Evolutionary conservation across 164 flowering plant species (phyloP).

Genomic region (Nelumbo lutea): DNA sequence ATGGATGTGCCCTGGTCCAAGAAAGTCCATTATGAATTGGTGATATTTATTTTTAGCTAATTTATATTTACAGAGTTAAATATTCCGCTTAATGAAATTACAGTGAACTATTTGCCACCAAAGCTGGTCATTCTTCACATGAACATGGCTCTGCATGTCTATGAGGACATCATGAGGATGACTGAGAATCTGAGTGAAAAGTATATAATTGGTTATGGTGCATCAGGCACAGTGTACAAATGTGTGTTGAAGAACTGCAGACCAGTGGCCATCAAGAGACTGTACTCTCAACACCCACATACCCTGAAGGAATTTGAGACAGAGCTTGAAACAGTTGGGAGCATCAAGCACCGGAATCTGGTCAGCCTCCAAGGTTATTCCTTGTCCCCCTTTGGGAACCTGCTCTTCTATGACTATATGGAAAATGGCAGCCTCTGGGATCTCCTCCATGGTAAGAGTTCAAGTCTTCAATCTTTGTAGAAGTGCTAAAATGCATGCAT

Average conservation of each 20-base stretch:
- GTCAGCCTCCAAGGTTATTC: slow-evolving; percentile 95
- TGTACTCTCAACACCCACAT: slow-evolving; percentile 76
- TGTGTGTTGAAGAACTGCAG: slow-evolving; percentile 90
- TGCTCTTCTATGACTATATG: slow-evolving; percentile 97
- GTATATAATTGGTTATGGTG: slow-evolving; percentile 90
- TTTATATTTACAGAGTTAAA: background rate
- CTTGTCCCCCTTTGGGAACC: slow-evolving; percentile 75
- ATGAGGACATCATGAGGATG: slow-evolving; percentile 99
- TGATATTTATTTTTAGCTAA: background rate
- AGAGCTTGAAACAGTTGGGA: slow-evolving; percentile 85
- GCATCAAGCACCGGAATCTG: slow-evolving; percentile 93
- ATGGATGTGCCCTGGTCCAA: background rate
- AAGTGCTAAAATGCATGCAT: background rate
- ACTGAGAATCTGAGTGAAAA: slow-evolving; percentile 95
- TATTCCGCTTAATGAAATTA: background rate
- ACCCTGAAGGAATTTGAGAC: slow-evolving; percentile 90
- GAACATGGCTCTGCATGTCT: slow-evolving; percentile 98
- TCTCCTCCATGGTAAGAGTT: slow-evolving; percentile 71
- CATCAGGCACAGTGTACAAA: slow-evolving; percentile 96
- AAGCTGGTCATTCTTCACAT: slow-evolving; percentile 94
- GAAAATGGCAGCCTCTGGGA: slow-evolving; percentile 99
- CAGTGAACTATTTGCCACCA: slow-evolving; percentile 65
- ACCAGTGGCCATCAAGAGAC: slow-evolving; percentile 94
- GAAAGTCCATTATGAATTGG: background rate
- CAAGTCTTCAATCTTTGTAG: background rate